Conservation (phyloP, 495 filamentous ascomycete species). For the Pyrenopolyporus hunteri region DNA sequence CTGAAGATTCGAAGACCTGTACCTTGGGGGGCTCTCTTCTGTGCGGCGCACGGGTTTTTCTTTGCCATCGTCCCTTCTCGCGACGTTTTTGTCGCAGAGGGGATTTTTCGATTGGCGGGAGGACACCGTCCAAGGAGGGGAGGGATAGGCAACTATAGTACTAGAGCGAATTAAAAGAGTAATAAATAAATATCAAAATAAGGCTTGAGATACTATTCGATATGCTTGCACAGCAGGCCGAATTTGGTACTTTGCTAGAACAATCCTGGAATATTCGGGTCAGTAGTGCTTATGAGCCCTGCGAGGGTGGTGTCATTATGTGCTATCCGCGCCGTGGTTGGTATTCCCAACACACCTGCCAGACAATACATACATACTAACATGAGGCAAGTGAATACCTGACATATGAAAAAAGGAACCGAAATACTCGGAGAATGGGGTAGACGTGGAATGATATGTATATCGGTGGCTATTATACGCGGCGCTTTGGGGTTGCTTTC, state of each 20-base stretch:
- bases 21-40: background rate
- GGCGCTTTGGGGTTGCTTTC: constrained; percentile 13
- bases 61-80: constrained; percentile 1
- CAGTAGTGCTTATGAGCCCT: constrained; percentile 34
- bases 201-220: no score
- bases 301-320: constrained; percentile 32
- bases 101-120: constrained; percentile 24
- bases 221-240: constrained; percentile 34
- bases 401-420: no score
- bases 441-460: constrained; percentile 5
- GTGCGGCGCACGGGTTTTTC: constrained; percentile 18
- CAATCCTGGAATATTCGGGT: constrained; percentile 24
- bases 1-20: constrained; percentile 16
- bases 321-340: constrained; percentile 17
- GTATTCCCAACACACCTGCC: background rate
- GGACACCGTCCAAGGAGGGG: background rate
- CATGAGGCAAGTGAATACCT: background rate
- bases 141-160: background rate
- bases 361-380: background rate
- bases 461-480: no score
- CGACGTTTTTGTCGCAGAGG: constrained; percentile 24
- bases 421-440: no score
- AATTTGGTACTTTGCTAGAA: constrained; percentile 40
- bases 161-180: constrained; percentile 14
- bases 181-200: no score